Conservation (phyloP, 2,329 filamentous ascomycete genomes). For the Trichoderma aggressivum region DNA sequence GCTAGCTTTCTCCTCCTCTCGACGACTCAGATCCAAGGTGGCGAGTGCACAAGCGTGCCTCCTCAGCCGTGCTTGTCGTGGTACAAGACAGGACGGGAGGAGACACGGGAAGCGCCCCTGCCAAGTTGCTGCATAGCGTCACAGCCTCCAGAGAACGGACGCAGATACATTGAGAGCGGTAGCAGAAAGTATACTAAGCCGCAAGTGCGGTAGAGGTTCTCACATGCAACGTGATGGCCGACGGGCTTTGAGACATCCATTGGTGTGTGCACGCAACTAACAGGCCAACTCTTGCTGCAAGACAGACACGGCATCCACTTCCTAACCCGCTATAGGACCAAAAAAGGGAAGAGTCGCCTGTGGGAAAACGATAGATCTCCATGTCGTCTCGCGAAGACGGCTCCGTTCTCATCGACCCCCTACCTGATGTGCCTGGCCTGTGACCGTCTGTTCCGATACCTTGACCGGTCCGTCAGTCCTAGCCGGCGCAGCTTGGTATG, state of each 20-base stretch:
- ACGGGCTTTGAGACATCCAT: not conserved
- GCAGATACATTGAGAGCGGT: not conserved
- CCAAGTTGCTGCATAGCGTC: not conserved
- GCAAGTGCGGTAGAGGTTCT: not conserved
- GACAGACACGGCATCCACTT: not conserved
- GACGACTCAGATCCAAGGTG: not conserved
- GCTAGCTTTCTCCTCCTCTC: not conserved
- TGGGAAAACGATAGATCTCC: not conserved
- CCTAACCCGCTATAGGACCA: not conserved
- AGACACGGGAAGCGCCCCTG: not conserved
- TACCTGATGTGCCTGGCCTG: not conserved
- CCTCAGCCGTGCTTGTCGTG: not conserved
- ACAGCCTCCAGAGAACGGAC: not conserved
- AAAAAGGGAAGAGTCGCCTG: not conserved
- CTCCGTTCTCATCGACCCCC: not conserved
- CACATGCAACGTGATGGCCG: not conserved
- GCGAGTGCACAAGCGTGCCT: not conserved
- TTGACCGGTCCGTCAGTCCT: not conserved
- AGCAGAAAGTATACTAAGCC: not conserved
- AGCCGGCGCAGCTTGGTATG: slow-evolving; percentile 7
- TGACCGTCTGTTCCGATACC: not conserved
- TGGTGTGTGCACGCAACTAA: not conserved
- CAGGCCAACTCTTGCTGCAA: not conserved
- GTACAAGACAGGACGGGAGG: not conserved
- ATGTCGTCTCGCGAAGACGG: not conserved